These are phyloP conservation scores for Ceratocystiopsis brevicomis DNA, from an alignment of 2,329 filamentous ascomycete species.

Conservation along the genomic window DNA sequence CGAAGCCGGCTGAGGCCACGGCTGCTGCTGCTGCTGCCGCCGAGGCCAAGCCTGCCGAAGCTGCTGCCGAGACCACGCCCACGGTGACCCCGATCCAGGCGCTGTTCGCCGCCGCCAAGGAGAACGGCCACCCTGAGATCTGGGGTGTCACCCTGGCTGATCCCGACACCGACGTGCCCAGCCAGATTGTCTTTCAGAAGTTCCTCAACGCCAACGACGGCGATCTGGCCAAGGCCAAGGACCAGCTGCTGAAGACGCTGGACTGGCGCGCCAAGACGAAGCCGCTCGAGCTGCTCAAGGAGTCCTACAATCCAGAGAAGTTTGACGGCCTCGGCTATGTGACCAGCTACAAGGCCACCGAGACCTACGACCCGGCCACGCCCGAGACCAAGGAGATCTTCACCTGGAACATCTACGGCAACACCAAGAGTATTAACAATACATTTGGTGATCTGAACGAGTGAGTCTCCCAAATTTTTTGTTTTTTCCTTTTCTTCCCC, in stretches of 20 bases:
- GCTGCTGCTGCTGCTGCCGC: background rate
- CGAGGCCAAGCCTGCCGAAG: background rate
- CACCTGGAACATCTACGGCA: slow-evolving; percentile 88
- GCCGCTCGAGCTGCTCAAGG: slow-evolving; percentile 45
- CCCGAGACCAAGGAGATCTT: slow-evolving; percentile 41
- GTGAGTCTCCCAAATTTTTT: too few relatives aligned
- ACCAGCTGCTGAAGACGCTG: slow-evolving; percentile 62
- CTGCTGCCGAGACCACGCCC: slow-evolving; percentile 1
- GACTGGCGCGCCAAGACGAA: slow-evolving; percentile 66
- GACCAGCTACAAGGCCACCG: slow-evolving; percentile 42
- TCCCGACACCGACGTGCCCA: slow-evolving; percentile 42
- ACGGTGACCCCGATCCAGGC: slow-evolving; percentile 7
- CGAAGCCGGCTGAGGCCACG: background rate
- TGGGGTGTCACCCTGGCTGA: slow-evolving; percentile 59
- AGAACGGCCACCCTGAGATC: slow-evolving; percentile 49
- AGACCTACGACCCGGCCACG: slow-evolving; percentile 18
- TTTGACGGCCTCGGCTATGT: slow-evolving; percentile 69
- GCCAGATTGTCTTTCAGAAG: slow-evolving; percentile 75
- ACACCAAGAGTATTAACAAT: slow-evolving; percentile 58
- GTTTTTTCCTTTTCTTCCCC: background rate
- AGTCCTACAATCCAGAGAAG: slow-evolving; percentile 46
- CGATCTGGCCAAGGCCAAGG: slow-evolving; percentile 51
- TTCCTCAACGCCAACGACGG: slow-evolving; percentile 80
- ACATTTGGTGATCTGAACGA: slow-evolving; percentile 70
- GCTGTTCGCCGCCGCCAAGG: slow-evolving; percentile 13